Base-by-base conservation (phyloP, 108 stramenopile genomes). In the Pseudonitzschia multiseries region DNA sequence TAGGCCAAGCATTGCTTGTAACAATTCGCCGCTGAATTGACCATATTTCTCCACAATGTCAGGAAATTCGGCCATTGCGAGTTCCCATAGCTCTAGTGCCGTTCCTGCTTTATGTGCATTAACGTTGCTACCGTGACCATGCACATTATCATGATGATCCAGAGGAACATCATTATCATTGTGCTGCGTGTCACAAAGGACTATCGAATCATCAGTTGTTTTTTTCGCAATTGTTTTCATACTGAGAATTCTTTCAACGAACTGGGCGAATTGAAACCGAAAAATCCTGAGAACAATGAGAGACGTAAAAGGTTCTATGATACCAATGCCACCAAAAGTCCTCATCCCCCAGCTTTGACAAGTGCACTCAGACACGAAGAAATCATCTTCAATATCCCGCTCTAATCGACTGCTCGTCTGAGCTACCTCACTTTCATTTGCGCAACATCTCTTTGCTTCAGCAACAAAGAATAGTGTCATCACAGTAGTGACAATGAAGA, bases 1-100 rank as follows among this genome's bases (percentile, higher is more conserved):
- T 50, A 96, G 79, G n/a, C 92, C 95, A 50, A 96, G 86, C 95
- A 96, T 96, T 18, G 88, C 89, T 65, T 88, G 83, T 21, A 96
- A 72, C 17, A 92, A 76, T 69, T 92, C 83, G 0, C 84, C 80
- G 67, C 87, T 88, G 60, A 96, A 93, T 57, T 87, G 77, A 5
- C 95, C 95, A 70, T 87, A 79, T 51, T 81, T 81, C 57, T 79
- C 65, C 1, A 92, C 95, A 31, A 93, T 79, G 14, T 96, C 86
- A 42, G 90, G 85, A 54, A 93, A 81, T 66, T 77, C 51, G 2
- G 71, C 79, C 33, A 96, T 82, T 8, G 92, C 91, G 31, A 70
- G 65, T 53, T 89, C 43, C 95, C 95, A 96, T 20, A 93, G 72
- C 29, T 91, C 84, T n/a, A 85, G 69, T 20, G 80, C 79, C 29